Base-by-base conservation (phyloP, 1,139 yeast species). In the Suhomyces yuchorum region DNA sequence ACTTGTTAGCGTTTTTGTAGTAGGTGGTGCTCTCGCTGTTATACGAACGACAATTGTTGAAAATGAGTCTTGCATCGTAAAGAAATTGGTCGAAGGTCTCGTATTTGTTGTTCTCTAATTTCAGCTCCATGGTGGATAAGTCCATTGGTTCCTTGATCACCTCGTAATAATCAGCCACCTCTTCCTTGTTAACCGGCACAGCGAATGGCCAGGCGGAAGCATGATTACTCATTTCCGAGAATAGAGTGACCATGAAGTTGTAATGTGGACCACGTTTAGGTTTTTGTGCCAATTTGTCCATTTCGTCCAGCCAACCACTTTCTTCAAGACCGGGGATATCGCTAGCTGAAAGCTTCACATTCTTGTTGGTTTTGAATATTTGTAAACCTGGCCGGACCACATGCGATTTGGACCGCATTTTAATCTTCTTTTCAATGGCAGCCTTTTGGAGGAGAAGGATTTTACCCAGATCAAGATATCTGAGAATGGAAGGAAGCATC, bases 141-240 rank as follows among this genome's bases (percentile, higher is more conserved):
- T 95, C 99, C 99, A 95, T 95, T n/a, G 99, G 99, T 64, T 93
- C 98, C 62, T 92, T 91, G 54, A 93, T 93, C 26, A 93, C 96
- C 57, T 90, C 96, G 64, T 93, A 93, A 64, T 95, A 95, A 66
- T 95, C 99, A 0, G 96, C 91, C 14, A 95, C 99, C 61, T 95
- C 99, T 42, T 90, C 96, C 60, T 82, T 83, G 65, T 87, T 90
- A 14, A 95, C 99, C 0, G 99, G 97, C 48, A 83, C 87, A 28
- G 92, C 82, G 68, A 95, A 95, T 24, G 99, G 99, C 99, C 99
- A 93, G n/a, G 98, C 95, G 2, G 97, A 88, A 0, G 98, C 96
- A 65, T 93, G 96, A 63, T 88, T 90, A 60, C 89, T 96, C 72
- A 93, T 69, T 63, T 93, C 99, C 8, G 90, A 82, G 43, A 93